Evolutionary conservation across 306 rosid species (phyloP).

Genomic region (Lablab purpureus): DNA sequence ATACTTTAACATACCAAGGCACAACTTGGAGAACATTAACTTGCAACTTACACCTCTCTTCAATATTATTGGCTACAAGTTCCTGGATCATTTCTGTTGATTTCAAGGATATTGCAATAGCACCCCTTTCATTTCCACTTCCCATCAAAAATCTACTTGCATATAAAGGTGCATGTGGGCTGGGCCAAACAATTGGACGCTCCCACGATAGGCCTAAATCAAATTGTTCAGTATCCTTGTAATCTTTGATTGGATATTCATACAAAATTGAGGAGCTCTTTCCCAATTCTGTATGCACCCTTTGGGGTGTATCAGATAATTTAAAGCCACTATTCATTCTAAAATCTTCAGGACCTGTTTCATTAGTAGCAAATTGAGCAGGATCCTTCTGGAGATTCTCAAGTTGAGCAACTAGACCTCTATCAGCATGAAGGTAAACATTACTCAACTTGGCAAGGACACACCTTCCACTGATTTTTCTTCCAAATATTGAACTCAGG

Average conservation of each 20-base stretch:
- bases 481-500: conserved; percentile 83
- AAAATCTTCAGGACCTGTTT: conserved; percentile 52
- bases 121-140: conserved; percentile 96
- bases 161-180: conserved; percentile 77
- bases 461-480: conserved; percentile 75
- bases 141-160: conserved; percentile 90
- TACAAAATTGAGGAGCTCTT: conserved; percentile 62
- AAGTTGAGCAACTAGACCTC: conserved; percentile 64
- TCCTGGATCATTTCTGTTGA: conserved; percentile 64
- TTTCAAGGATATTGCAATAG: conserved; percentile 83
- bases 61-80: conserved; percentile 44
- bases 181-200: conserved; percentile 78
- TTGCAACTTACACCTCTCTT: conserved; percentile 70
- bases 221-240: conserved; percentile 60
- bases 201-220: conserved; percentile 89
- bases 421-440: conserved; percentile 79
- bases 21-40: conserved; percentile 91
- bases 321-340: conserved; percentile 67
- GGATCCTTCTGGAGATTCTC: conserved; percentile 60
- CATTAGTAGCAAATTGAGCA: conserved; percentile 43
- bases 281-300: conserved; percentile 63
- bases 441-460: conserved; percentile 81
- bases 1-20: conserved; percentile 97
- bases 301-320: conserved; percentile 73
- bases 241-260: conserved; percentile 68